Evolutionary conservation across 2,329 filamentous ascomycete genomes (phyloP).

Genomic region (Lachnellula occidentalis): DNA sequence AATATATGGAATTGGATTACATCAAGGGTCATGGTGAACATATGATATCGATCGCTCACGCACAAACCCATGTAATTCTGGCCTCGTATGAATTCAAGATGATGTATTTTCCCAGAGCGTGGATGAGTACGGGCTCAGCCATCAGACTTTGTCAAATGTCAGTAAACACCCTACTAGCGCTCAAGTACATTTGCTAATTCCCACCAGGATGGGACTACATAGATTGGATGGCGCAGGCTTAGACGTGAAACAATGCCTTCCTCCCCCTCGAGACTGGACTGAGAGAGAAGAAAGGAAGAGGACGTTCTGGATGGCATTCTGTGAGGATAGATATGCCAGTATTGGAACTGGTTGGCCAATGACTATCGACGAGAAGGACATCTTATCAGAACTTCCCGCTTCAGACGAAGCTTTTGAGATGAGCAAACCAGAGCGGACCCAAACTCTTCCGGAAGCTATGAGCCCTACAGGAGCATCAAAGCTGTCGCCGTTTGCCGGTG

Average conservation of each 20-base stretch:
- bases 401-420: slow-evolving; percentile 81
- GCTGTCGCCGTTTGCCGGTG: slow-evolving; percentile 71
- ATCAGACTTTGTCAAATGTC: slow-evolving; percentile 81
- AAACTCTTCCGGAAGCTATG: slow-evolving; percentile 65
- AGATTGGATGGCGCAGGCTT: slow-evolving; percentile 75
- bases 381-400: slow-evolving; percentile 77
- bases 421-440: slow-evolving; percentile 67
- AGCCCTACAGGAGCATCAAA: slow-evolving; percentile 65
- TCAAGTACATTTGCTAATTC: slow-evolving; percentile 38
- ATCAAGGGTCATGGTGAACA: slow-evolving; percentile 88
- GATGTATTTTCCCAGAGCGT: slow-evolving; percentile 95
- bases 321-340: slow-evolving; percentile 84
- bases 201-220: slow-evolving; percentile 81
- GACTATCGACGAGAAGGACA: slow-evolving; percentile 86
- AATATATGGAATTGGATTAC: slow-evolving; percentile 85
- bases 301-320: slow-evolving; percentile 94
- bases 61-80: slow-evolving; percentile 77
- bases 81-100: slow-evolving; percentile 89
- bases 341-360: slow-evolving; percentile 98
- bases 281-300: slow-evolving; percentile 85
- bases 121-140: slow-evolving; percentile 83
- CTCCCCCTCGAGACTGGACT: slow-evolving; percentile 85
- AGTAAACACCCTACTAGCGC: slow-evolving; percentile 23
- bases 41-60: slow-evolving; percentile 79
- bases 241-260: slow-evolving; percentile 88